phyloP scores from a whole-genome alignment of 345 rosid genomes.

The Bruguiera sexangula region DNA sequence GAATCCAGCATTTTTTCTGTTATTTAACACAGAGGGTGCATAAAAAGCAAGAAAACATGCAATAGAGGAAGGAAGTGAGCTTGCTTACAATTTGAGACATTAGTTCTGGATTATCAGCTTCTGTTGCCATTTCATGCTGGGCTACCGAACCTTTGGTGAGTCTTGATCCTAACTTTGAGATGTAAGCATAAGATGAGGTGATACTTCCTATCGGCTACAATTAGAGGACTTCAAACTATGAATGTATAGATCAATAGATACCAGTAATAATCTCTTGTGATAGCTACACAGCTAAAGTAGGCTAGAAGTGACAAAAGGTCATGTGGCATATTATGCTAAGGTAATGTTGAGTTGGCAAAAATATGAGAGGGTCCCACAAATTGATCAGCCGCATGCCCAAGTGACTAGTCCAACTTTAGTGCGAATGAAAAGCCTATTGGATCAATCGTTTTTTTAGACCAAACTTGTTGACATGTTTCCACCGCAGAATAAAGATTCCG shows the following conservation, averaged over 20 bases:
- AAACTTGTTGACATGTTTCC: conserved; percentile 14
- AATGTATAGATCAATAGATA: conserved; percentile 32
- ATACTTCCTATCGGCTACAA: conserved; percentile 1
- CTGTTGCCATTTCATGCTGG: conserved; percentile 59
- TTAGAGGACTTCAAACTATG: conserved; percentile 16
- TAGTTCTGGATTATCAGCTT: conserved; percentile 42
- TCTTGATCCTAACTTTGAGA: conserved; percentile 8
- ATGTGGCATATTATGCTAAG: conserved; percentile 35
- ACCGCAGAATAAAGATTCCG: conserved; percentile 14
- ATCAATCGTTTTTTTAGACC: conserved; percentile 8
- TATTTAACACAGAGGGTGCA: background rate
- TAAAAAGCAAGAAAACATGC: background rate
- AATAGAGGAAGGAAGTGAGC: conserved; percentile 8
- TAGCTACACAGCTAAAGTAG: conserved; percentile 27
- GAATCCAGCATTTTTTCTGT: background rate
- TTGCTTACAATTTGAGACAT: conserved; percentile 37
- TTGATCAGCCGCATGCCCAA: conserved; percentile 33
- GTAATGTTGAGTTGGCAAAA: conserved; percentile 51
- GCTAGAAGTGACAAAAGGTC: conserved; percentile 46
- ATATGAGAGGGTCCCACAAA: conserved; percentile 39
- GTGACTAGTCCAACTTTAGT: conserved; percentile 9
- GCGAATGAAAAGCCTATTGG: conserved; percentile 9
- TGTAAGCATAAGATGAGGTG: background rate
- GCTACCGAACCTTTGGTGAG: background rate
- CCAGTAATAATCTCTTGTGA: conserved; percentile 25